Percentiles rank a stretch among this genome's conserved stretches.
Evolutionary conservation across 2,329 filamentous ascomycete species (phyloP).

Genomic region (Colletotrichum chrysophilum): DNA sequence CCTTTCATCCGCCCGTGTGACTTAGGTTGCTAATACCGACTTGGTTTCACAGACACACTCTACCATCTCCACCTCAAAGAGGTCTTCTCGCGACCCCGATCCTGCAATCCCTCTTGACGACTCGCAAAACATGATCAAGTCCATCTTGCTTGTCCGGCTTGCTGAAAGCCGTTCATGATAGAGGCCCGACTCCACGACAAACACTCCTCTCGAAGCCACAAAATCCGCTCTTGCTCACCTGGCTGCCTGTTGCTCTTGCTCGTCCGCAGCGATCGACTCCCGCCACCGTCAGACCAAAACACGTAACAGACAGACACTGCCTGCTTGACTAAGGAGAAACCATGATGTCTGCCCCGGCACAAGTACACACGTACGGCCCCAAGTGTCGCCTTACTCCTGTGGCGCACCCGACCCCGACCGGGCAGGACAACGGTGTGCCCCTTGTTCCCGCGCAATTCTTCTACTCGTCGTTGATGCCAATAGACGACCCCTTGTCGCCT

Average conservation of each 20-base stretch:
- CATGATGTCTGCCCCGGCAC: not conserved
- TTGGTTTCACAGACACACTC: not conserved
- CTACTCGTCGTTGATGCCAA: constrained; percentile 80
- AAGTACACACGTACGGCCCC: constrained; percentile 61
- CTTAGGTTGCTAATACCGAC: not conserved
- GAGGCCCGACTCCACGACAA: not conserved
- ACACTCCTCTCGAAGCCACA: not conserved
- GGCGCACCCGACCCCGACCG: constrained; percentile 35
- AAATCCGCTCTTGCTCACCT: not conserved
- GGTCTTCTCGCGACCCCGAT: not conserved
- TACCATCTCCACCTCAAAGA: not conserved
- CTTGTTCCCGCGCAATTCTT: constrained; percentile 78
- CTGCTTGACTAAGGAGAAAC: not conserved
- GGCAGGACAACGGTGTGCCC: constrained; percentile 55
- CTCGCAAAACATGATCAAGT: not conserved
- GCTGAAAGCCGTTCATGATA: not conserved
- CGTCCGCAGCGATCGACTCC: not conserved
- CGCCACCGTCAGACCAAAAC: not conserved
- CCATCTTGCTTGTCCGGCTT: not conserved
- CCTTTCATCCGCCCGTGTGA: not conserved
- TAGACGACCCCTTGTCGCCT: constrained; percentile 86
- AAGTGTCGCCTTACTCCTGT: constrained; percentile 62
- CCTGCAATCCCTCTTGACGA: not conserved
- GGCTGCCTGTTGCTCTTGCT: not conserved
- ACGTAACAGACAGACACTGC: not conserved